Base-by-base conservation (phyloP, 371 early-diverging fungal species). In the Chytridiales sp. region DNA sequence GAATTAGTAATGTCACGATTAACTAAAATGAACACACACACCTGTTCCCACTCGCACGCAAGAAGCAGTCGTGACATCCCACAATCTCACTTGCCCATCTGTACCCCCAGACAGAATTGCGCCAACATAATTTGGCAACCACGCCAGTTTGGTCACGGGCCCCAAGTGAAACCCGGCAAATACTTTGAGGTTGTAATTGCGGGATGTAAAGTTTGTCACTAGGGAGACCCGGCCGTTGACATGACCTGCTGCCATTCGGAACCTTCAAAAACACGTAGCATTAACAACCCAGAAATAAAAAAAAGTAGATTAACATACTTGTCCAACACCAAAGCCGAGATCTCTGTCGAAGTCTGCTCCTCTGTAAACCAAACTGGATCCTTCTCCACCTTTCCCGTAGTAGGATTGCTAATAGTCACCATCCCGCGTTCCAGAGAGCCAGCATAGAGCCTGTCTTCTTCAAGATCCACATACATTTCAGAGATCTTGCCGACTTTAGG, bases 301-400 rank as follows among this genome's bases (percentile, higher is more conserved):
- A 3, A 6, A 22, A 19, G 29, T 36, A 4, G n/a, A 59, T 4
- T 21, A 15, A 36, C 57, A 43, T 31, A 69, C 74, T 43, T 61
- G 56, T 75, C 72, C 3, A 72, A 38, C 40, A 64, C 21, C 13
- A 75, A 26, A n/a, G 61, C 44, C 5, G 56, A 47, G 27, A 75
- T 47, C 22, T 35, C 42, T 13, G 38, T n/a, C 35, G 72, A 52
- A 3, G 44, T 46, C 27, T 38, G 27, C 44, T 67, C 68, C 9
- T 43, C 47, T 24, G 40, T 49, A 42, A 47, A 64, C 35, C 46
- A 68, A 13, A 72, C 50, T 19, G 31, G 27, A 11, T 53, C 59
- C 17, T 62, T 53, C 22, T 72, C 70, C 13, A 72, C 70, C 29
- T 64, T 62, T 3, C 75, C 75, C 2, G 75, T 75, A 4, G 30